These are phyloP conservation scores for Megacollybia platyphylla DNA, from an alignment of 1,284 basidiomycete species.

Conservation along the genomic window DNA sequence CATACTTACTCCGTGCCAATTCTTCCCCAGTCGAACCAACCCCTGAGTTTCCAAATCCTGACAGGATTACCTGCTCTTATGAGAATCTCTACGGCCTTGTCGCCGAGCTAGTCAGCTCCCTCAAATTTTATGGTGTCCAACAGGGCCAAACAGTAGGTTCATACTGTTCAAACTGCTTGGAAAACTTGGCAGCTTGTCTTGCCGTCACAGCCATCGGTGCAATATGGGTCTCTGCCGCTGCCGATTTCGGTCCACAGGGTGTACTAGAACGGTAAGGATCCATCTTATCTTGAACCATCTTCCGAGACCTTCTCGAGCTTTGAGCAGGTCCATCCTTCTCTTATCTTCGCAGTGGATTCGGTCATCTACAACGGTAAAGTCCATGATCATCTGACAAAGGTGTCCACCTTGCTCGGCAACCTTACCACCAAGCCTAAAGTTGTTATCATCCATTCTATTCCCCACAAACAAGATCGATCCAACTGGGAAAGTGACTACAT, in stretches of 20 bases:
- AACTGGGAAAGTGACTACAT: slow-evolving; percentile 34
- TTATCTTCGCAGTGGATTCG: slow-evolving; percentile 64
- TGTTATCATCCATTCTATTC: slow-evolving; percentile 40
- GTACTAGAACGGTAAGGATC: slow-evolving; percentile 59
- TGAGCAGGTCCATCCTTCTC: slow-evolving; percentile 62
- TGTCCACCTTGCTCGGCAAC: slow-evolving; percentile 40
- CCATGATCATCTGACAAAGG: slow-evolving; percentile 58
- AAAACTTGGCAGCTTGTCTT: slow-evolving; percentile 64
- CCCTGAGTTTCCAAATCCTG: slow-evolving; percentile 28
- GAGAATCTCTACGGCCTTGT: slow-evolving; percentile 51
- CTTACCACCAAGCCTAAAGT: slow-evolving; percentile 38
- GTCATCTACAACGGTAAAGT: slow-evolving; percentile 66
- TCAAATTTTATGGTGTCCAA: slow-evolving; percentile 46
- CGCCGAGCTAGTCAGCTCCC: slow-evolving; percentile 46
- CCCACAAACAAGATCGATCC: slow-evolving; percentile 19
- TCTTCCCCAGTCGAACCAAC: slow-evolving; percentile 45
- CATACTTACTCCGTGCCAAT: slow-evolving; percentile 4
- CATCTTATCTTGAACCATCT: slow-evolving; percentile 5
- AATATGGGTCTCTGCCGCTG: slow-evolving; percentile 80
- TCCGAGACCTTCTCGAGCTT: slow-evolving; percentile 25
- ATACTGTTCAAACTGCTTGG: slow-evolving; percentile 76
- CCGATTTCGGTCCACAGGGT: slow-evolving; percentile 78
- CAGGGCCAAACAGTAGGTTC: slow-evolving; percentile 70
- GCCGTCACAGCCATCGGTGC: slow-evolving; percentile 65
- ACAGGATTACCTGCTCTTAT: slow-evolving; percentile 40